Conservation (phyloP, 2,329 filamentous ascomycete genomes). For the Sordariomycetes sp. region DNA sequence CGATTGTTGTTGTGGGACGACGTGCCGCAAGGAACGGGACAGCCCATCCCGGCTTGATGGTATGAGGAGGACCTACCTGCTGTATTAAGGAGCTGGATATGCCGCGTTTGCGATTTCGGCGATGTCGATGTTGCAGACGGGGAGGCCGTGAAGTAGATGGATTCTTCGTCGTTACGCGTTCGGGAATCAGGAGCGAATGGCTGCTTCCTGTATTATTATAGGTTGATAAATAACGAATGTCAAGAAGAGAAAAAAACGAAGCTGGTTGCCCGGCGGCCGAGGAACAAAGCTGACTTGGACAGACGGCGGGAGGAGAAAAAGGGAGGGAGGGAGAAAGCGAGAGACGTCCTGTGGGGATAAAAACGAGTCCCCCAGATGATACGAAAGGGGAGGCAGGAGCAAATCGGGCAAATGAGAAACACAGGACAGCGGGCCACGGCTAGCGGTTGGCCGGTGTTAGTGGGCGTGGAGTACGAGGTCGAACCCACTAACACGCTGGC, state of each 20-base stretch:
- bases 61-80: neutral
- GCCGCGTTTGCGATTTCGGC: neutral
- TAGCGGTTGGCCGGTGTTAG: neutral
- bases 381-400: constrained; percentile 3
- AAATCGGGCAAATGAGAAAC: constrained; percentile 3
- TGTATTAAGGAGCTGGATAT: neutral
- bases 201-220: neutral
- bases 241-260: constrained; percentile 16
- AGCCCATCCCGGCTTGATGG: neutral
- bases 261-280: constrained; percentile 6
- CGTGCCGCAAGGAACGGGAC: neutral
- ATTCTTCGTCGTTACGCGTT: neutral
- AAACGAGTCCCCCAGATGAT: neutral
- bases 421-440: neutral
- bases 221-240: constrained; percentile 17
- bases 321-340: constrained; percentile 13
- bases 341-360: neutral
- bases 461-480: neutral
- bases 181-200: neutral
- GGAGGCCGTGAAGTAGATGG: neutral
- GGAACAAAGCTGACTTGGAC: neutral
- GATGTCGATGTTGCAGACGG: neutral
- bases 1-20: neutral
- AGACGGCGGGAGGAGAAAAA: constrained; percentile 12
- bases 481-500: neutral